Conservation (phyloP, 257 asterid species). For the Solanum boliviense region DNA sequence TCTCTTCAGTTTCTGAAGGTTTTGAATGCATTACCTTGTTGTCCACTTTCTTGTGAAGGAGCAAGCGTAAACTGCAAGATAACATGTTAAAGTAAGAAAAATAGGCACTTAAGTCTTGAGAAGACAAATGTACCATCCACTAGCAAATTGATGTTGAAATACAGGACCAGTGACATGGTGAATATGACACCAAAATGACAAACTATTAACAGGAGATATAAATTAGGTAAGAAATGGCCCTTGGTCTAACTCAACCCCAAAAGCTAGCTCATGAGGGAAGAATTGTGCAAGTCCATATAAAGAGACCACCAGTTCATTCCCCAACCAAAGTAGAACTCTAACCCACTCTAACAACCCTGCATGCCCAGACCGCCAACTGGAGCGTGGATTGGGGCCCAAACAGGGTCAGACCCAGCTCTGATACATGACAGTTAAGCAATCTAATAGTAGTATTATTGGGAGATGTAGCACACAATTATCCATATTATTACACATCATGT, state of each 20-base stretch:
- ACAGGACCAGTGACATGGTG: not conserved
- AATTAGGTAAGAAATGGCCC: not conserved
- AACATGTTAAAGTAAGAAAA: constrained; percentile 11
- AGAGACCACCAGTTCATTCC: not conserved
- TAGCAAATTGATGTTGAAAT: not conserved
- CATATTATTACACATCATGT: not conserved
- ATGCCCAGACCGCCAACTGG: not conserved
- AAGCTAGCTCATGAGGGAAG: not conserved
- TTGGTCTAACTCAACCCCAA: not conserved
- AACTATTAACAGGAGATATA: not conserved
- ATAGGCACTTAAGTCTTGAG: not conserved
- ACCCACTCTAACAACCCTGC: not conserved
- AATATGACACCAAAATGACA: not conserved
- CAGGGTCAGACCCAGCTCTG: not conserved
- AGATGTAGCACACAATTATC: not conserved
- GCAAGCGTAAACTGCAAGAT: constrained; percentile 72
- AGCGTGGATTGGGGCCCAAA: not conserved
- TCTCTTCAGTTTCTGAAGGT: constrained; percentile 39
- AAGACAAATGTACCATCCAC: not conserved
- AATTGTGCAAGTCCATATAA: not conserved
- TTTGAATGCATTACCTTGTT: constrained; percentile 34
- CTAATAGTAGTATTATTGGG: not conserved
- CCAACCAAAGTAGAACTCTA: not conserved
- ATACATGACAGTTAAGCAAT: not conserved
- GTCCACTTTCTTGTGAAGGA: constrained; percentile 61